Conservation (phyloP, 768 basidiomycete species). For the Leucocoprinus birnbaumii region DNA sequence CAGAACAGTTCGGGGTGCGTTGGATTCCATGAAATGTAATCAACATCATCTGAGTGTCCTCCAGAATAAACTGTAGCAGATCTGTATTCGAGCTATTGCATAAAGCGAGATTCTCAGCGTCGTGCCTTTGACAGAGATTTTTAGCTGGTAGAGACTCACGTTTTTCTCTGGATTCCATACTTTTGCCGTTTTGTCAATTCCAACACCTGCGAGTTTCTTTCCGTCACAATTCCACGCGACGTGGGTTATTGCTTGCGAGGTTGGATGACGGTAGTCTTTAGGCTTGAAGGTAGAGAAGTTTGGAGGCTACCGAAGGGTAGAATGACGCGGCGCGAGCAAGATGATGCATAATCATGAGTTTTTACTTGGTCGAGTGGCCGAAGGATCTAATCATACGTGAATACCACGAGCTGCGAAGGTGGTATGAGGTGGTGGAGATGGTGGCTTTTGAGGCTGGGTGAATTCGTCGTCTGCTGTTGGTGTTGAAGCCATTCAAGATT, state of each 20-base stretch:
- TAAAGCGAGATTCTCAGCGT: not conserved
- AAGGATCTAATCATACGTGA: slow-evolving; percentile 52
- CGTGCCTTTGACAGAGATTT: not conserved
- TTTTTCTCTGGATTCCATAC: slow-evolving; percentile 81
- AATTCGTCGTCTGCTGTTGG: slow-evolving; percentile 48
- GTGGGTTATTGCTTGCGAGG: slow-evolving; percentile 65
- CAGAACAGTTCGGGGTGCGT: slow-evolving; percentile 83
- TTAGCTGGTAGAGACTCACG: slow-evolving; percentile 37
- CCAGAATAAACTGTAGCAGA: slow-evolving; percentile 64
- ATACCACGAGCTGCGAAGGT: slow-evolving; percentile 69
- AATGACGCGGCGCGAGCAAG: slow-evolving; percentile 1
- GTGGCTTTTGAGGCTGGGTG: slow-evolving; percentile 54
- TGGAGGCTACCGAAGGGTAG: slow-evolving; percentile 50
- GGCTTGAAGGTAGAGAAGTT: slow-evolving; percentile 81
- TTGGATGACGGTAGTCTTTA: slow-evolving; percentile 66
- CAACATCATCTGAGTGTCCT: slow-evolving; percentile 77
- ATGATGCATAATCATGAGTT: slow-evolving; percentile 17
- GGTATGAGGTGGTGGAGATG: slow-evolving; percentile 70
- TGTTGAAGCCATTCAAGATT: slow-evolving; percentile 6
- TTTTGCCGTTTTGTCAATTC: slow-evolving; percentile 73
- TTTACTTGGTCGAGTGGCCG: slow-evolving; percentile 6
- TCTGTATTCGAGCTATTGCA: slow-evolving; percentile 63
- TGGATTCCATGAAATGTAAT: slow-evolving; percentile 82
- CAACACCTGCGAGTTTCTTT: slow-evolving; percentile 76
- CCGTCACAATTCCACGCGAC: slow-evolving; percentile 87